These are phyloP conservation scores for Moelleriella libera DNA, from an alignment of 2,329 filamentous ascomycete species.

Conservation along the genomic window DNA sequence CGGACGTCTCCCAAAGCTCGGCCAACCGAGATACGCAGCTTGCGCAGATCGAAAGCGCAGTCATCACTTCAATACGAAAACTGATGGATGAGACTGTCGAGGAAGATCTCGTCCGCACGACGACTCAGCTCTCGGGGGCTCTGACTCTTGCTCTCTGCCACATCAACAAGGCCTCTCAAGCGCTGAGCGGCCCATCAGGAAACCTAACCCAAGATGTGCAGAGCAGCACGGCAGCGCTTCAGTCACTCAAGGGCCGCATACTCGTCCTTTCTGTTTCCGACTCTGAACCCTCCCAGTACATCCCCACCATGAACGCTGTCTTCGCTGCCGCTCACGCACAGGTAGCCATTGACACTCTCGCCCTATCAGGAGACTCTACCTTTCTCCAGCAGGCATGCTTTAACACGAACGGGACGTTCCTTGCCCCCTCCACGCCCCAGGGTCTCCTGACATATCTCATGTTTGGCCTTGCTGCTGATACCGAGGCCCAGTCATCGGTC, in stretches of 20 bases:
- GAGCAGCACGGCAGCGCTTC: slow-evolving; percentile 14
- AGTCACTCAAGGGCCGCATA: slow-evolving; percentile 45
- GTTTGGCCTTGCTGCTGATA: slow-evolving; percentile 72
- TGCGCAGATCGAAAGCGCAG: slow-evolving; percentile 67
- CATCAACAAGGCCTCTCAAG: slow-evolving; percentile 69
- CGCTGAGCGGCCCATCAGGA: slow-evolving; percentile 42
- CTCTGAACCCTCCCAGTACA: slow-evolving; percentile 78
- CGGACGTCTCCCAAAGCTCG: slow-evolving; percentile 21
- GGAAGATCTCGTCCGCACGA: slow-evolving; percentile 54
- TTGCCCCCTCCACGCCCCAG: slow-evolving; percentile 39
- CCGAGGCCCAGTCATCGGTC: slow-evolving; percentile 42
- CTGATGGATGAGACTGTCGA: slow-evolving; percentile 57
- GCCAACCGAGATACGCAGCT: slow-evolving; percentile 94
- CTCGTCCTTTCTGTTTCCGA: slow-evolving; percentile 83
- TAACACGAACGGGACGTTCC: slow-evolving; percentile 44
- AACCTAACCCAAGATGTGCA: slow-evolving; percentile 22
- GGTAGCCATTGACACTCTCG: slow-evolving; percentile 85
- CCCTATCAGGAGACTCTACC: slow-evolving; percentile 72
- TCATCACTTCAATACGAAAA: slow-evolving; percentile 59
- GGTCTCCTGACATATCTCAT: slow-evolving; percentile 87
- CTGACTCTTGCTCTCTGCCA: slow-evolving; percentile 79
- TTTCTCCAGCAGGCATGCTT: slow-evolving; percentile 82
- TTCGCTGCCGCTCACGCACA: slow-evolving; percentile 83
- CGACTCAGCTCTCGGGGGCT: slow-evolving; percentile 81
- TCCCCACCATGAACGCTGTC: slow-evolving; percentile 95